Percentiles rank a stretch among this genome's conserved stretches.
Conservation (phyloP, 495 filamentous ascomycete genomes). For the Aspergillus bertholletiae region DNA sequence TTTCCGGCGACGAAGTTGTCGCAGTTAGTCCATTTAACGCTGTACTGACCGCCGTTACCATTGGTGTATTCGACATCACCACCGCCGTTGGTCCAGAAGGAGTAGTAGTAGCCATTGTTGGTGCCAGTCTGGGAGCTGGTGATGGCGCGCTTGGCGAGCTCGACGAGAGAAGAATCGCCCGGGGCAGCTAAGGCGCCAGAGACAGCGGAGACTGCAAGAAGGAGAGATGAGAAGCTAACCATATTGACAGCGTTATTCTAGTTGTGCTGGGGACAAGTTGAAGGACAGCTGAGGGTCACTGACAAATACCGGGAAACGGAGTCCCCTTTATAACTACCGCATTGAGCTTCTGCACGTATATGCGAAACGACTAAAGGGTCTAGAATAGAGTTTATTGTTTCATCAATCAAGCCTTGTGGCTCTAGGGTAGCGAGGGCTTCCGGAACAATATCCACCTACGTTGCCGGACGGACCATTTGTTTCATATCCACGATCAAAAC, state of each 20-base stretch:
- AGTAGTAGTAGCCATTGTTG: conserved; percentile 59
- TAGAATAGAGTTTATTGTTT: neutral
- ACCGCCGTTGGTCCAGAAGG: conserved; percentile 59
- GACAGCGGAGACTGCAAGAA: conserved; percentile 34
- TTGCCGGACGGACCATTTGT: neutral
- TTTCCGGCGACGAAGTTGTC: conserved; percentile 63
- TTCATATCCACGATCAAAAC: neutral
- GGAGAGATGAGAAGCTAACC: conserved; percentile 43
- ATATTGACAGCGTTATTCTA: conserved; percentile 23
- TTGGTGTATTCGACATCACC: conserved; percentile 56
- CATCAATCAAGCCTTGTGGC: neutral
- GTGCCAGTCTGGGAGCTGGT: conserved; percentile 43
- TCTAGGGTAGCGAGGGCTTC: neutral
- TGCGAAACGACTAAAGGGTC: neutral
- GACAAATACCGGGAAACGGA: neutral
- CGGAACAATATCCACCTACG: neutral
- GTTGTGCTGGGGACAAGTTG: neutral
- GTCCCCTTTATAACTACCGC: neutral
- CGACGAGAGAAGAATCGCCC: conserved; percentile 18
- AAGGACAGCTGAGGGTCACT: neutral
- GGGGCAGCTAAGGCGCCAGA: conserved; percentile 39
- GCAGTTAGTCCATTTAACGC: conserved; percentile 47
- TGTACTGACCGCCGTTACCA: conserved; percentile 52
- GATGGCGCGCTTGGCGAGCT: conserved; percentile 28
- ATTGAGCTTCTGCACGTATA: neutral